Conservation (phyloP, 495 filamentous ascomycete species). For the Lichina pygmaea region DNA sequence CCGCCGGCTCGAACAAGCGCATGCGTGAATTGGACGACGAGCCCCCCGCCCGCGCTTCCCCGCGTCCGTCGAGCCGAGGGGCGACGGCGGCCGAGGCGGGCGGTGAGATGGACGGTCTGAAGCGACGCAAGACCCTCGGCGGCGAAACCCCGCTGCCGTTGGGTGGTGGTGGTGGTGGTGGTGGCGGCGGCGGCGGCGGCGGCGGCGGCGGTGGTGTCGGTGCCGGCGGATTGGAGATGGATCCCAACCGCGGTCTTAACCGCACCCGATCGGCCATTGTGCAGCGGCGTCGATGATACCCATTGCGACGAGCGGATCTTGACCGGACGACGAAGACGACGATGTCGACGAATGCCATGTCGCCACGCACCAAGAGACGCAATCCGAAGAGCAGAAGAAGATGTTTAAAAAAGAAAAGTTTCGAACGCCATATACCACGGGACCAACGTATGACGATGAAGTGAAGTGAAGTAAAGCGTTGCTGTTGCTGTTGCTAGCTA, state of each 20-base stretch:
- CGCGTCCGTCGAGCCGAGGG: conserved; percentile 34
- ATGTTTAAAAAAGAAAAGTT: too few relatives aligned
- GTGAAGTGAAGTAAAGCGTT: too few relatives aligned
- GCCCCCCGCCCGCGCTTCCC: conserved; percentile 30
- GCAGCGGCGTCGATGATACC: conserved; percentile 2
- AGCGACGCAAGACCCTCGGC: conserved; percentile 62
- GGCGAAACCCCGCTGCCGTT: conserved; percentile 22
- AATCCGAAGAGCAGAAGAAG: too few relatives aligned
- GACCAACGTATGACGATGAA: too few relatives aligned
- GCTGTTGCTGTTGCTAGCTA: too few relatives aligned
- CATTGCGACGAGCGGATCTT: too few relatives aligned
- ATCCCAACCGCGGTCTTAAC: conserved; percentile 4
- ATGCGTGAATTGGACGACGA: conserved; percentile 49
- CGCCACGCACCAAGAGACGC: too few relatives aligned
- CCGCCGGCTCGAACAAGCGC: conserved; percentile 40
- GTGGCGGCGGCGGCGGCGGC: conserved; percentile 14
- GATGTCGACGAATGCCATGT: too few relatives aligned
- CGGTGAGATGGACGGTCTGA: conserved; percentile 34
- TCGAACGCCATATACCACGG: too few relatives aligned
- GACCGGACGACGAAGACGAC: too few relatives aligned
- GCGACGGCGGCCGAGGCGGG: conserved; percentile 10
- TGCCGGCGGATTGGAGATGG: conserved; percentile 11
- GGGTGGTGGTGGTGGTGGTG: conserved; percentile 14
- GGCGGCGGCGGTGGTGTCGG: conserved; percentile 18
- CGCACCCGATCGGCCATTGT: conserved; percentile 3